Percentiles rank a stretch among this genome's conserved stretches.
Evolutionary conservation across 441 rosid species (phyloP).

Genomic region (Adansonia grandidieri): DNA sequence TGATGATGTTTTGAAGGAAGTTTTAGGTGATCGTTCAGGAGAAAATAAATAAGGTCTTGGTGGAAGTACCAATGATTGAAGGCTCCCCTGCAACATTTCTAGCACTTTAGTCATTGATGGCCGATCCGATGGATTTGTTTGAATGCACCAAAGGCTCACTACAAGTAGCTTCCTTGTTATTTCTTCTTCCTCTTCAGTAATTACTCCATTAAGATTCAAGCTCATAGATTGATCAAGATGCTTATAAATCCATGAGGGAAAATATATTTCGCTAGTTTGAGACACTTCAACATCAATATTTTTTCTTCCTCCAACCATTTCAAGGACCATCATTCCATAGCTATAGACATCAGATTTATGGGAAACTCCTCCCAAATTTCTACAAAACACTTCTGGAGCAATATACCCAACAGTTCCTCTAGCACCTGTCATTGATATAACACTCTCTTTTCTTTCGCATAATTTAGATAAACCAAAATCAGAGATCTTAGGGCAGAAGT

Average conservation of each 20-base stretch:
- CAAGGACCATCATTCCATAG: no score
- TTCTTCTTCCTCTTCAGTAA: conserved; percentile 19
- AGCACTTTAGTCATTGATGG: conserved; percentile 42
- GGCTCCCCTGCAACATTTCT: conserved; percentile 34
- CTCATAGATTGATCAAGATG: neutral
- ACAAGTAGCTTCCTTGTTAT: conserved; percentile 30
- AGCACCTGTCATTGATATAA: conserved; percentile 21
- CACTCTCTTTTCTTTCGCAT: conserved; percentile 37
- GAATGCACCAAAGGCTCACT: conserved; percentile 47
- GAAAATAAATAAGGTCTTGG: neutral
- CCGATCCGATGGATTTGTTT: conserved; percentile 29
- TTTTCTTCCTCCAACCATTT: neutral
- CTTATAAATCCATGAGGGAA: conserved; percentile 14
- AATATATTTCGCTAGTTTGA: conserved; percentile 20
- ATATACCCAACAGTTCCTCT: conserved; percentile 43
- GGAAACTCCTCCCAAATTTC: no score
- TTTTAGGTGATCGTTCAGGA: no score
- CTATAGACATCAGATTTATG: no score
- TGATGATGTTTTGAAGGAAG: no score
- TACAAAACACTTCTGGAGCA: no score
- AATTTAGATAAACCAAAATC: conserved; percentile 52
- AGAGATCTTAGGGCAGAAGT: conserved; percentile 44
- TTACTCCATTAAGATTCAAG: neutral
- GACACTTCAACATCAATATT: conserved; percentile 12
- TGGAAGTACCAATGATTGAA: conserved; percentile 9